A percentile compares a stretch with the other conserved stretches of the same genome.
Conservation (phyloP, 1,284 basidiomycete genomes). For the Cutaneotrichosporon spelunceum region DNA sequence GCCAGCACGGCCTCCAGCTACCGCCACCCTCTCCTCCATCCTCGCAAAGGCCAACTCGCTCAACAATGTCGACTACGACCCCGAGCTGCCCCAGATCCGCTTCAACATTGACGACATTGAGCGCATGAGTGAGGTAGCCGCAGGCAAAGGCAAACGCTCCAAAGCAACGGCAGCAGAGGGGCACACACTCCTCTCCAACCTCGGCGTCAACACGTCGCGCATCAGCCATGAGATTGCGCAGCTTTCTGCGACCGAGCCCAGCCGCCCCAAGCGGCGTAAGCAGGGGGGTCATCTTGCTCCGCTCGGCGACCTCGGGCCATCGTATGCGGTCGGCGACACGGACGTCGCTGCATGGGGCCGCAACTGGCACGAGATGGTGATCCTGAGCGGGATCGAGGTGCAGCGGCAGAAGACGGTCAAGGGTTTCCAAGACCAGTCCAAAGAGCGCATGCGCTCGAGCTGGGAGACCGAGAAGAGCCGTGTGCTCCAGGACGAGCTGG, state of each 20-base stretch:
- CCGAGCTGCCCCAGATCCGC: constrained; percentile 46
- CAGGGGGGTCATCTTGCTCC: constrained; percentile 23
- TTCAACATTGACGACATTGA: constrained; percentile 50
- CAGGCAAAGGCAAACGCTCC: constrained; percentile 35
- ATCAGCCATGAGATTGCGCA: constrained; percentile 44
- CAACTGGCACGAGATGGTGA: constrained; percentile 51
- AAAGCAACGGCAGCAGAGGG: constrained; percentile 37
- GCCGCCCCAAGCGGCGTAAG: constrained; percentile 27
- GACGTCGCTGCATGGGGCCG: constrained; percentile 47
- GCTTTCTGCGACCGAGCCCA: constrained; percentile 25
- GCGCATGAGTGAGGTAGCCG: constrained; percentile 42
- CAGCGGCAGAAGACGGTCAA: constrained; percentile 48
- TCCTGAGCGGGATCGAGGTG: constrained; percentile 46
- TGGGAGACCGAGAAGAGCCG: constrained; percentile 47
- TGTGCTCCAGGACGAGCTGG: constrained; percentile 47
- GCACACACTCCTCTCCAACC: constrained; percentile 42
- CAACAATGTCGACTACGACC: constrained; percentile 35
- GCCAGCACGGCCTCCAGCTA: constrained; percentile 17
- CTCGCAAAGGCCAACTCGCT: constrained; percentile 45
- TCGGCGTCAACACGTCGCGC: constrained; percentile 48
- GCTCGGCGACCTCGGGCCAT: constrained; percentile 32
- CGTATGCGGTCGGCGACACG: constrained; percentile 35
- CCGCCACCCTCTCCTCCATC: constrained; percentile 37
- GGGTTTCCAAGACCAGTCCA: constrained; percentile 46
- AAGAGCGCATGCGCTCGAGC: constrained; percentile 41